A percentile compares a stretch with the other conserved stretches of the same genome.
These are phyloP conservation scores for Hyparrhenia diplandra DNA, from an alignment of 176 grass and related monocot species.

Conservation along the genomic window DNA sequence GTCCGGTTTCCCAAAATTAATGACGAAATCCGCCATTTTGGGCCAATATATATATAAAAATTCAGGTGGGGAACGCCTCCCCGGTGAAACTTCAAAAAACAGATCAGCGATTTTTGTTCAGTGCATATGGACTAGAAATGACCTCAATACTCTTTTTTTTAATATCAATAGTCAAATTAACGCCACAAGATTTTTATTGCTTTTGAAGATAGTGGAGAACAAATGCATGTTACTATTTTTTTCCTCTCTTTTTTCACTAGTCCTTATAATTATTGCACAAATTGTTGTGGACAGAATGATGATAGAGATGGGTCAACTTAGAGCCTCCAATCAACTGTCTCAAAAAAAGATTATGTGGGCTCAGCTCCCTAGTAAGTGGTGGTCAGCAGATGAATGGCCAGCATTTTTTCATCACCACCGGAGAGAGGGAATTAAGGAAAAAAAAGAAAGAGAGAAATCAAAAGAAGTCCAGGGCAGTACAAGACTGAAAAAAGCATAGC, in stretches of 20 bases:
- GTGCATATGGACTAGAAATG: background rate
- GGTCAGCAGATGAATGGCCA: slow-evolving; percentile 18
- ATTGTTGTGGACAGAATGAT: slow-evolving; percentile 4
- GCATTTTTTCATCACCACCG: background rate
- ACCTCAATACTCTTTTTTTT: slow-evolving; percentile 1
- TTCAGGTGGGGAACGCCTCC: too few species aligned
- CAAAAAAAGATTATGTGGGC: slow-evolving; percentile 13
- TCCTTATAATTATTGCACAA: background rate
- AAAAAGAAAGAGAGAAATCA: background rate
- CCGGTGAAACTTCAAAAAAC: too few species aligned
- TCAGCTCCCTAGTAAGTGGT: background rate
- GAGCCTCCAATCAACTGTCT: slow-evolving; percentile 20
- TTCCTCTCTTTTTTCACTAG: background rate
- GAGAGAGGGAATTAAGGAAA: too few species aligned
- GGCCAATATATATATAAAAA: too few species aligned
- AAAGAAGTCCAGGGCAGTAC: background rate
- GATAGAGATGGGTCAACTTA: slow-evolving; percentile 23
- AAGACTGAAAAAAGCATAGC: background rate
- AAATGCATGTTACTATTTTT: slow-evolving; percentile 31
- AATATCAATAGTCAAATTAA: slow-evolving; percentile 6
- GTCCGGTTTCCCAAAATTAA: too few species aligned
- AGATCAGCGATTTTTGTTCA: background rate
- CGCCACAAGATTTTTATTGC: slow-evolving; percentile 1
- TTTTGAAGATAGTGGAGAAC: slow-evolving; percentile 36
- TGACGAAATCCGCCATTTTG: too few species aligned